phyloP scores from a whole-genome alignment of 306 rosid genomes.

The Lathyrus oleraceus region DNA sequence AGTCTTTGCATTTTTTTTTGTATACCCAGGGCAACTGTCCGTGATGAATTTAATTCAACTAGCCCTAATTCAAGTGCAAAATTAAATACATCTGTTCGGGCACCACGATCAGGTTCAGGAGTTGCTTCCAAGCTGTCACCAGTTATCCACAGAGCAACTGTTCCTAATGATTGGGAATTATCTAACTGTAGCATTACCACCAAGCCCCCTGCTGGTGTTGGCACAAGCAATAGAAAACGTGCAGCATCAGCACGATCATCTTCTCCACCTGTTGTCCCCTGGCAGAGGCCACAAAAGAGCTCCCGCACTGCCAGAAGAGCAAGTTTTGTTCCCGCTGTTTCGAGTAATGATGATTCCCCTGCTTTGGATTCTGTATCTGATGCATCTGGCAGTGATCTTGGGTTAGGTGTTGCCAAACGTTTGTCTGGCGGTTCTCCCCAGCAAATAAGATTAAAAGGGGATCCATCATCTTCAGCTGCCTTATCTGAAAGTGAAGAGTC shows the following conservation, averaged over 20 bases:
- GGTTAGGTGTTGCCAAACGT: slow-evolving; percentile 63
- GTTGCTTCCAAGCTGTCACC: slow-evolving; percentile 72
- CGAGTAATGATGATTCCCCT: slow-evolving; percentile 72
- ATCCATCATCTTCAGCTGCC: slow-evolving; percentile 63
- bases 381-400: slow-evolving; percentile 63
- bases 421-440: slow-evolving; percentile 73
- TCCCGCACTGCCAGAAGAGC: slow-evolving; percentile 84
- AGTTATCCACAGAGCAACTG: slow-evolving; percentile 54
- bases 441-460: slow-evolving; percentile 70
- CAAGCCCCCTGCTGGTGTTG: slow-evolving; percentile 68
- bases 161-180: slow-evolving; percentile 78
- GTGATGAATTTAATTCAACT: slow-evolving; percentile 67
- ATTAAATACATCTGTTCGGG: slow-evolving; percentile 68
- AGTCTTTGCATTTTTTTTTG: slow-evolving; percentile 28
- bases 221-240: slow-evolving; percentile 76
- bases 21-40: slow-evolving; percentile 58
- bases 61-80: slow-evolving; percentile 67
- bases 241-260: slow-evolving; percentile 64
- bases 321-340: slow-evolving; percentile 62
- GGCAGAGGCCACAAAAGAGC: slow-evolving; percentile 86
- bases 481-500: slow-evolving; percentile 92
- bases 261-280: slow-evolving; percentile 78
- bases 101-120: slow-evolving; percentile 74
- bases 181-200: slow-evolving; percentile 56
- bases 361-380: slow-evolving; percentile 65